Evolutionary conservation across 163 green algal genomes (phyloP).

Genomic region (Chlamydomonas reinhardtii): DNA sequence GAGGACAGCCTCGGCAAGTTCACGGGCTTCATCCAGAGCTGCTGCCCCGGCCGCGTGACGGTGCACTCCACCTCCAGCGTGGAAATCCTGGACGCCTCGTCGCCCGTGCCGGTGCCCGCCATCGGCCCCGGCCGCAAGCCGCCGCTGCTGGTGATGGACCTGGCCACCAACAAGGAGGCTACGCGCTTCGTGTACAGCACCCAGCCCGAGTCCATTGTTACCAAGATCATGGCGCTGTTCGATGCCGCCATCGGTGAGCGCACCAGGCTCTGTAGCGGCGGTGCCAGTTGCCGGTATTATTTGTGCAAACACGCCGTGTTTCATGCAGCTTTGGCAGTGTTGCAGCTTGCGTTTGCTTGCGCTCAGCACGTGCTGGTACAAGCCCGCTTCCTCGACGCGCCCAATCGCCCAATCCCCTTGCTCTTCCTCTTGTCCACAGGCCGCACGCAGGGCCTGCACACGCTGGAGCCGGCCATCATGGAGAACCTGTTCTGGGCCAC

Average conservation of each 20-base stretch:
- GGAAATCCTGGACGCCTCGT: slow-evolving; percentile 35
- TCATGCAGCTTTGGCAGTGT: no score
- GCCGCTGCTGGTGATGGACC: slow-evolving; percentile 67
- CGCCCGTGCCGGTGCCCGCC: background rate
- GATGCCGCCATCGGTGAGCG: slow-evolving; percentile 36
- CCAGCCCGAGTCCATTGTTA: slow-evolving; percentile 66
- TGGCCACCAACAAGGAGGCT: slow-evolving; percentile 63
- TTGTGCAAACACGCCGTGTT: no score
- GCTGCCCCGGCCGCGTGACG: slow-evolving; percentile 50
- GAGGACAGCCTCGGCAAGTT: slow-evolving; percentile 71
- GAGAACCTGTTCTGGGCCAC: slow-evolving; percentile 84
- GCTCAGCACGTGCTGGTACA: no score
- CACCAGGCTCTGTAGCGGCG: no score
- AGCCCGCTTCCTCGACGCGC: no score
- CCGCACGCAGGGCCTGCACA: slow-evolving; percentile 65
- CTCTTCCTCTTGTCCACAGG: background rate
- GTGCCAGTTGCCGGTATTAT: no score
- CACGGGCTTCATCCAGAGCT: slow-evolving; percentile 68
- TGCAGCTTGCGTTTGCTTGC: no score
- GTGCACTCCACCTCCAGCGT: slow-evolving; percentile 64
- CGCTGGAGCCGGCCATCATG: slow-evolving; percentile 88
- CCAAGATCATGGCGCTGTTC: slow-evolving; percentile 52
- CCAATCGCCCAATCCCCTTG: no score
- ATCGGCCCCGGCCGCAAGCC: slow-evolving; percentile 46
- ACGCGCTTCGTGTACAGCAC: slow-evolving; percentile 51